Conservation (phyloP, 1,139 yeast species). For the Meyerozyma elateridarum region DNA sequence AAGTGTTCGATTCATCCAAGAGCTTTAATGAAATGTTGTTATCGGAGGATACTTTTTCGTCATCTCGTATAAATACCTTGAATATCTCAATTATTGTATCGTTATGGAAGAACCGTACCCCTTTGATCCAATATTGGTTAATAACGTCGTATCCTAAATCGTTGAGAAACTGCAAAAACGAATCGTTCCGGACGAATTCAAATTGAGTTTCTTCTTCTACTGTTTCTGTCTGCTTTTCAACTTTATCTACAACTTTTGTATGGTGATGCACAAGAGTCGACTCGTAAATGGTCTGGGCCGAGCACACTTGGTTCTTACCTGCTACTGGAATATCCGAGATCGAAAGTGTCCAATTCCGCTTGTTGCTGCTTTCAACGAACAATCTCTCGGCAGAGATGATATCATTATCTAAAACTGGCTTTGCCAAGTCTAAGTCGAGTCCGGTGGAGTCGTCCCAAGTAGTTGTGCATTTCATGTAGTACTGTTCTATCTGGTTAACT, state of each 20-base stretch:
- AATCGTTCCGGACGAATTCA: slow-evolving; percentile 22
- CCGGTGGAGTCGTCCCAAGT: slow-evolving; percentile 32
- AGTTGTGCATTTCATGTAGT: slow-evolving; percentile 42
- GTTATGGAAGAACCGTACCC: slow-evolving; percentile 60
- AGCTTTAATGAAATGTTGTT: slow-evolving; percentile 34
- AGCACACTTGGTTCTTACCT: slow-evolving; percentile 64
- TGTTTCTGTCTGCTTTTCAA: slow-evolving; percentile 2
- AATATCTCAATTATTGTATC: slow-evolving; percentile 59
- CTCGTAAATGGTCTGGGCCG: slow-evolving; percentile 65
- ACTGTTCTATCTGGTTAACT: slow-evolving; percentile 47
- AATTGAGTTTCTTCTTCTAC: slow-evolving; percentile 3
- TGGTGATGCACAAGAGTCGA: slow-evolving; percentile 53
- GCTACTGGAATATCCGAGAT: slow-evolving; percentile 83
- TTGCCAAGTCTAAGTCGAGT: slow-evolving; percentile 21
- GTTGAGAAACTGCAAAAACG: slow-evolving; percentile 46
- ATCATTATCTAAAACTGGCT: slow-evolving; percentile 21
- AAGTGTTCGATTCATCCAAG: slow-evolving; percentile 52
- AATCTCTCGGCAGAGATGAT: slow-evolving; percentile 24
- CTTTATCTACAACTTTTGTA: slow-evolving; percentile 16
- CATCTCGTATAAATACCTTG: slow-evolving; percentile 45
- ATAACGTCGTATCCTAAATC: slow-evolving; percentile 70
- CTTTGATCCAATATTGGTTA: slow-evolving; percentile 63
- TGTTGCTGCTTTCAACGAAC: slow-evolving; percentile 25
- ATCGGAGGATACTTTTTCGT: slow-evolving; percentile 18
- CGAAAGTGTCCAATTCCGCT: slow-evolving; percentile 58